Base-by-base conservation (phyloP, 257 asterid genomes). In the Nicotiana knightiana region DNA sequence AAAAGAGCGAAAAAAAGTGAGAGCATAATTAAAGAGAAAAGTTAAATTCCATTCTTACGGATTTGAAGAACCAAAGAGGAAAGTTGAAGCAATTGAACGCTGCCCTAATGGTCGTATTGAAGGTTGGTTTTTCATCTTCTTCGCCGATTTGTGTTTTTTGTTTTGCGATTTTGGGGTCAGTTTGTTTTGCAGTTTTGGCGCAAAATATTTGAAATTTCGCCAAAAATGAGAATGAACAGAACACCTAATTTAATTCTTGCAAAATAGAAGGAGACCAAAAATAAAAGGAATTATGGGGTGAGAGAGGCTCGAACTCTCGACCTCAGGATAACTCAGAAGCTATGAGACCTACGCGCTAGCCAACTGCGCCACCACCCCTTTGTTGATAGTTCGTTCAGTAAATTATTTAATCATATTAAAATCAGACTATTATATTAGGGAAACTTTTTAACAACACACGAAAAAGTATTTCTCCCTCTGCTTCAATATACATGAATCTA, bases 281-380 rank as follows among this genome's bases (percentile, higher is more conserved):
- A 2, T 0, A 2, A 5, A 0, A 9, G 0, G 3, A 1, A 13
- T 3, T 1, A 57, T 90, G 93, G 94, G 92, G 92, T 90, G 94
- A 91, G 94, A 92, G 93, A 91, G 95, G 93, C 93, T 93, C 92
- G 93, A 93, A 93, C 96, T 92, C 95, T 91, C 94, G 94, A 91
- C 95, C 97, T 90, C 97, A 91, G 96, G 94, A 91, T 91, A 0
- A 86, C 97, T 93, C 93, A 82, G 86, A 80, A 85, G 93, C 93
- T 95, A 92, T 92, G 97, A 93, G 99, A 93, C 97, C 97, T 95
- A 93, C 98, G 97, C 98, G 97, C 95, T 93, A 94, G 94, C 96
- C 98, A 92, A 94, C 97, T 93, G 97, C 97, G 96, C 97, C 97
- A 93, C 97, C 98, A 90, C 97, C 97, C 97, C 97, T 0, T 21